phyloP scores from a whole-genome alignment of 495 filamentous ascomycete genomes.

The Geopyxis carbonaria region DNA sequence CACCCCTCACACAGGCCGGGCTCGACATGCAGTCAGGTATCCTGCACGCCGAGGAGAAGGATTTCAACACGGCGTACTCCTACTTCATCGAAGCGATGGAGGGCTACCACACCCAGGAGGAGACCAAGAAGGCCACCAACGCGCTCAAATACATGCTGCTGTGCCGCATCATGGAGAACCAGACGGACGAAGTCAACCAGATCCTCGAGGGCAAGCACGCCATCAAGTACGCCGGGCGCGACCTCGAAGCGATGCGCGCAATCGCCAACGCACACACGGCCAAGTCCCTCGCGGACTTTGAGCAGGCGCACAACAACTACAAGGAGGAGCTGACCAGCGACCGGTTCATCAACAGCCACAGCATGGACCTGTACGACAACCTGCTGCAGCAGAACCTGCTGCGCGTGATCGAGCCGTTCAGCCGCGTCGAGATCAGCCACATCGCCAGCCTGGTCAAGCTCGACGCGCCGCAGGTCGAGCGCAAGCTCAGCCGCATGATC shows the following conservation, averaged over 20 bases:
- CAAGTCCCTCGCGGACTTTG: slow-evolving; percentile 88
- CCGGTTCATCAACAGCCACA: slow-evolving; percentile 85
- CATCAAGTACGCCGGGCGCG: slow-evolving; percentile 81
- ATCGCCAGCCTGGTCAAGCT: slow-evolving; percentile 93
- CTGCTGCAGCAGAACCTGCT: slow-evolving; percentile 98
- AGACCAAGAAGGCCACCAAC: slow-evolving; percentile 64
- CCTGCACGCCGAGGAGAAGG: slow-evolving; percentile 93
- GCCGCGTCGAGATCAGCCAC: slow-evolving; percentile 87
- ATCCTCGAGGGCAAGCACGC: slow-evolving; percentile 90
- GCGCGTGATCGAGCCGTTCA: slow-evolving; percentile 98
- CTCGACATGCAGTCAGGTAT: slow-evolving; percentile 98
- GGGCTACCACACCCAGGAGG: slow-evolving; percentile 87
- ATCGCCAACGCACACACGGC: slow-evolving; percentile 89
- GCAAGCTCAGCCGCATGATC: slow-evolving; percentile 98
- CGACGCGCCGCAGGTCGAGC: slow-evolving; percentile 90
- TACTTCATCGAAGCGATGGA: slow-evolving; percentile 99
- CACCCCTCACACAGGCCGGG: slow-evolving; percentile 83
- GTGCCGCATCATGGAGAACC: slow-evolving; percentile 98
- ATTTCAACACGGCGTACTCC: slow-evolving; percentile 94
- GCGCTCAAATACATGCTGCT: slow-evolving; percentile 98
- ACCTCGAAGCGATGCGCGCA: slow-evolving; percentile 95
- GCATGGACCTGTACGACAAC: slow-evolving; percentile 85
- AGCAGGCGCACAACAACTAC: slow-evolving; percentile 74
- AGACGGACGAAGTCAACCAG: slow-evolving; percentile 83
- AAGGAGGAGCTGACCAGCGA: slow-evolving; percentile 83